Evolutionary conservation across 192 early-diverging fungal genomes (phyloP), one percentile per base, ranked within the genome.

Genomic region (Pilaira anomala): DNA sequence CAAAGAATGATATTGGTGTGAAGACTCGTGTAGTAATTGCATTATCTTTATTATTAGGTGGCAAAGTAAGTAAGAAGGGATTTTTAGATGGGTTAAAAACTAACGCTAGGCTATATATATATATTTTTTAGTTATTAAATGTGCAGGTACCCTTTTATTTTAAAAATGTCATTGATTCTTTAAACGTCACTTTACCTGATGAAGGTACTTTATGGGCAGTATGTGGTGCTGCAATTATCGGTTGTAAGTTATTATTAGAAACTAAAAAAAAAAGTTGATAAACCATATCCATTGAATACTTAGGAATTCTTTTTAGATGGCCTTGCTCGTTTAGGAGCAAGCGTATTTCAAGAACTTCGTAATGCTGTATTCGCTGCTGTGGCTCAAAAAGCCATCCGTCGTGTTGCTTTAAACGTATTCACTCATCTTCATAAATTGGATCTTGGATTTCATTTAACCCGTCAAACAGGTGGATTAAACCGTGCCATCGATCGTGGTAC

Each of bases 121-220:
- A 33, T 19, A 55, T 53, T 60, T 45, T 45, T 21, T 45, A 77
- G 78, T 59, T 93, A 14, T 72, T 98, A 29, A 98, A 94, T 62
- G 94, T 99, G 0, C 92, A 92, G 68, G 93, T 99, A 33, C 97
- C 97, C 0, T 89, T 96, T 49, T 85, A 91, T 63, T 99, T 99
- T 81, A 99, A 98, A 75, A 72, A 90, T 54, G 84, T 92, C 36
- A 85, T 99, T 30, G 96, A 99, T 63, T 83, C 83, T 21, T 78
- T 99, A 33, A 94, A 89, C 64, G 61, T 84, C 48, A 80, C 87
- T 29, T 78, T 88, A 26, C 41, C 86, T 9, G 78, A 79, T 14
- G 79, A 85, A 26, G 79, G 80, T 13, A 88, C 88, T 6, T 75
- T 95, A 44, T 68, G 87, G 49, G 85, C 88, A 5, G 81, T 96